Evolutionary conservation across 495 filamentous ascomycete species (phyloP), one percentile per base, ranked within the genome.

Genomic region (Pyrenopolyporus hunteri): DNA sequence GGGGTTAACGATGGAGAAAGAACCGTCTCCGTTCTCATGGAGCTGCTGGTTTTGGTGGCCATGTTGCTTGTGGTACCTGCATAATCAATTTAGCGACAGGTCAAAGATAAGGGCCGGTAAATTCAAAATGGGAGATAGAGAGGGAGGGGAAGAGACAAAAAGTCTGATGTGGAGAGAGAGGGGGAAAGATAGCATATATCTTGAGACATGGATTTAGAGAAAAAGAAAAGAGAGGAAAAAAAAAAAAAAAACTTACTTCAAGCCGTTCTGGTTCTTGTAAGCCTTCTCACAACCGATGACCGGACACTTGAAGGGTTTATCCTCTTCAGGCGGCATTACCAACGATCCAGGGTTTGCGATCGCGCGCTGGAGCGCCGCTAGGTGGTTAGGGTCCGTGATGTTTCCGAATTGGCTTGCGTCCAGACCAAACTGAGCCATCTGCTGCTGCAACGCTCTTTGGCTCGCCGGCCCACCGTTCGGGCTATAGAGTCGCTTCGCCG

Each of bases 211-310:
- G 26, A 29, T n/a, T n/a, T n/a, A 29, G 26, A 9, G 26, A 9
- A 53, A 70, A 39, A 37, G 29, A 57, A 22, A 40, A 11, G 2
- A 20, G 50, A 10, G 19, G 20, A 50, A 44, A 53, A 47, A 10
- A 49, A 31, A 49, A 48, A 26, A 13, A 4, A 43, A 33, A 35
- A 76, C 81, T 63, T 89, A 95, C 82, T 98, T 98, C 26, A 99
- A 80, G 26, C 94, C 94, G 67, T 99, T 99, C 68, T 98, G 94
- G 73, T 99, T 99, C 82, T 99, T 99, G 74, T 99, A 99, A 10
- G 94, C 94, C 80, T 99, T 99, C 73, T 99, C 94, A 70, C 94
- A 99, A 13, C 94, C 94, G 67, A 98, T 96, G 36, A 99, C 94
- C 6, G 95, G 94, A 72, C 94, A 99, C 68, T 89, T 89, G 82